Base-by-base conservation (phyloP, 2,329 filamentous ascomycete genomes). In the Penicillium sclerotigenum region DNA sequence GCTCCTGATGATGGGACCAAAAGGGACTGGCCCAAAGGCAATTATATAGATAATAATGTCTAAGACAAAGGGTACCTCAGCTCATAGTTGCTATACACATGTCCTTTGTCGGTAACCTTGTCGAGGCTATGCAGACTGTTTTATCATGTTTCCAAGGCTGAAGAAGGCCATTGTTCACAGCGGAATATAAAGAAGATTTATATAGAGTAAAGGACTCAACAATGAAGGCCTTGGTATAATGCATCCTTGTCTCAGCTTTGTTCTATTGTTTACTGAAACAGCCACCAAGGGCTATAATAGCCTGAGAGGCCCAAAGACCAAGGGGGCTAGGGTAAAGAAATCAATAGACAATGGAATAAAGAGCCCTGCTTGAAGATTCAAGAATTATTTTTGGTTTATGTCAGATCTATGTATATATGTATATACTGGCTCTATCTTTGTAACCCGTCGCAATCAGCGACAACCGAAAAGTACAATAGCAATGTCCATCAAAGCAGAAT, bases 351-450 rank as follows among this genome's bases (percentile, higher is more conserved):
- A 34, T 46, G 20, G 16, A 36, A 51, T n/a, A 54, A 43, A 24
- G 26, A 43, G 6, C n/a, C 29, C 24, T 33, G 34, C 20, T 37
- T 22, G 11, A 26, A 28, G 4, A 31, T 24, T 7, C 22, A 41
- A 28, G 16, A 20, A 40, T 43, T 20, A 16, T 24, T 24, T 55
- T 41, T 40, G 36, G 24, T 53, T 20, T 26, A 56, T 41, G 26
- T 38, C 26, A 18, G 20, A 43, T 51, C 52, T 51, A 55, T 59
- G 29, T 41, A 38, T 54, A 52, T 51, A 55, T 59, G 29, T 41
- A 38, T 54, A 52, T 54, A 58, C 49, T 34, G 18, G 40, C 29
- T 55, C 47, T 54, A 52, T 57, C 47, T 37, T 52, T 47, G 42
- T 47, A 34, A 18, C 34, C 34, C 22, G 22, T 36, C 31, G 22